Percentiles rank a stretch among this genome's conserved stretches.
Conservation (phyloP, 108 stramenopile genomes). For the Cyclotella choctawhatcheeana region DNA sequence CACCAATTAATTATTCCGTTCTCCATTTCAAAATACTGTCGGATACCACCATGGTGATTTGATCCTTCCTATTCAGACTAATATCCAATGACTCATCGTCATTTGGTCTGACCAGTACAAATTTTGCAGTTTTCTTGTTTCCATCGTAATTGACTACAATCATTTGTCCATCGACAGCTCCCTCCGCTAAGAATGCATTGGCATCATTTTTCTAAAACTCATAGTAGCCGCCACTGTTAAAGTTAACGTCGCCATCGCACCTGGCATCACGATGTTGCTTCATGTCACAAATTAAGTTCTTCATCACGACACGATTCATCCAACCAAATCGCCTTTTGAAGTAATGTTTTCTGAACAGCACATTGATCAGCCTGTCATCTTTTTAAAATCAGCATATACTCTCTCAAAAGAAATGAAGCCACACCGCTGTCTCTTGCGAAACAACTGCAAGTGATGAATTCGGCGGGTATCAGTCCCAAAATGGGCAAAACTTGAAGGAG, state of each 20-base stretch:
- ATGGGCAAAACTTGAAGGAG: background rate
- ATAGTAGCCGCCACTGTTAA: background rate
- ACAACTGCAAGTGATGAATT: background rate
- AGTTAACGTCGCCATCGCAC: background rate
- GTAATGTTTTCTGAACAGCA: background rate
- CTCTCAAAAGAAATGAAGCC: background rate
- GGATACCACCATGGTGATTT: no score
- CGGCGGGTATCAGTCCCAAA: background rate
- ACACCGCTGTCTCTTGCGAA: background rate
- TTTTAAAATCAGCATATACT: background rate
- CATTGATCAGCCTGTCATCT: background rate
- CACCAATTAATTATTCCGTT: no score
- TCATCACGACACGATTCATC: background rate
- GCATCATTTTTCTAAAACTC: background rate
- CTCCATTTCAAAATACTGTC: no score
- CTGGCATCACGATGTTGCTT: background rate
- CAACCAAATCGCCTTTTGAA: background rate
- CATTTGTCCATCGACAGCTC: background rate
- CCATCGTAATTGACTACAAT: background rate
- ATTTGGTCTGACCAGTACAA: no score
- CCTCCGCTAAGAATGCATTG: background rate
- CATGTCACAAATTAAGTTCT: background rate
- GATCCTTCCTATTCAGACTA: no score
- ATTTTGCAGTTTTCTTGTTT: background rate
- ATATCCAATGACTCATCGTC: no score